Conservation (phyloP, 169 alveolate genomes). For the Fabrea salina region DNA sequence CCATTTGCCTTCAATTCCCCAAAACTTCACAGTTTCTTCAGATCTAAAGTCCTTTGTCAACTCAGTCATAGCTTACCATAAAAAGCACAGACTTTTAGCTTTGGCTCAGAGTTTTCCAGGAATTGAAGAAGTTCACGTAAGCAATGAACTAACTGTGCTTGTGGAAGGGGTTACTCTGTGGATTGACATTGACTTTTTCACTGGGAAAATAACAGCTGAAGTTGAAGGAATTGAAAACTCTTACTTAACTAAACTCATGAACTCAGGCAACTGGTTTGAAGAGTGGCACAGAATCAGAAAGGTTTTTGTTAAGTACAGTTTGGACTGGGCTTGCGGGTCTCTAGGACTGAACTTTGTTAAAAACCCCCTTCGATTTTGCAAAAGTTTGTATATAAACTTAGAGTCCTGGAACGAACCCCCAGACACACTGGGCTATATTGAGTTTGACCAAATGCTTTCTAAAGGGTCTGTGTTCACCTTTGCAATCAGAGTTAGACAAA, state of each 20-base stretch:
- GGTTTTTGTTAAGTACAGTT: not conserved
- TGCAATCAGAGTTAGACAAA: not conserved
- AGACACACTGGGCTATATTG: conserved; percentile 14
- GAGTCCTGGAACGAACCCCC: not conserved
- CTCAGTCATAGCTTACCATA: not conserved
- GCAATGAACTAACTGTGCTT: not conserved
- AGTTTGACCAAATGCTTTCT: not conserved
- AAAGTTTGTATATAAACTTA: not conserved
- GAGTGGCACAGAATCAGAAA: not conserved
- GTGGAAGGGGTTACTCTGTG: not conserved
- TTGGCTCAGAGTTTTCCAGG: not conserved
- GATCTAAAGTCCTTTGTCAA: not conserved
- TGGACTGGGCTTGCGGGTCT: not conserved
- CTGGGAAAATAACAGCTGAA: not conserved
- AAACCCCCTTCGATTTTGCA: conserved; percentile 11
- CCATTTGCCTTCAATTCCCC: not conserved
- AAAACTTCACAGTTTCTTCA: not conserved
- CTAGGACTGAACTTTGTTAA: not conserved
- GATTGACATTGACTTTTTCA: not conserved
- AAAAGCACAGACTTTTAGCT: not conserved
- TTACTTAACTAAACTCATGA: not conserved
- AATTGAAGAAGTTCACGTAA: not conserved
- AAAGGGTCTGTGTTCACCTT: not conserved
- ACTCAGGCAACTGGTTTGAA: not conserved
- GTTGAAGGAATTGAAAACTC: not conserved